Percentiles rank a stretch among this genome's conserved stretches.
phyloP scores from a whole-genome alignment of 2,329 filamentous ascomycete species.

The Orbilia oligospora region DNA sequence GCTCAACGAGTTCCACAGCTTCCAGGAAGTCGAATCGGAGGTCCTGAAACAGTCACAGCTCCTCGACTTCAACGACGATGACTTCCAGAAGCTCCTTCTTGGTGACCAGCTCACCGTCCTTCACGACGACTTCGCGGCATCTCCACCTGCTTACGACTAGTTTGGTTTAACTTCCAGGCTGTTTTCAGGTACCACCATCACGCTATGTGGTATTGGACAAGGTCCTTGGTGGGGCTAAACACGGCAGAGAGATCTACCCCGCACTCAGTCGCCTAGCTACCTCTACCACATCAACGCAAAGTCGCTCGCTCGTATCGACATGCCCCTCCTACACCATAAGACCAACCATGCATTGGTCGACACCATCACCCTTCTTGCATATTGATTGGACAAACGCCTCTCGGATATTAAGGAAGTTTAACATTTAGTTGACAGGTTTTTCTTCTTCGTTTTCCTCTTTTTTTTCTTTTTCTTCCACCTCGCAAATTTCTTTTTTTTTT shows the following conservation, averaged over 20 bases:
- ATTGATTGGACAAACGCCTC: conserved; percentile 48
- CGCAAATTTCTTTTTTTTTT: conserved; percentile 31
- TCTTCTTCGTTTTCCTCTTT: conserved; percentile 23
- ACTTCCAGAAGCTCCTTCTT: conserved; percentile 58
- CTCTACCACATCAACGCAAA: conserved; percentile 47
- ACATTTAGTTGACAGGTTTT: conserved; percentile 44
- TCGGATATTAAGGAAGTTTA: conserved; percentile 42
- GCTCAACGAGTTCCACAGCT: conserved; percentile 60
- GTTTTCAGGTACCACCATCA: conserved; percentile 51
- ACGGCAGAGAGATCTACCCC: conserved; percentile 61
- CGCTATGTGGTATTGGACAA: conserved; percentile 34
- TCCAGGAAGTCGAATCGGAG: conserved; percentile 58
- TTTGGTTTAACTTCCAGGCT: conserved; percentile 15
- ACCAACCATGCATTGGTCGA: conserved; percentile 41
- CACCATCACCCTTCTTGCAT: conserved; percentile 51
- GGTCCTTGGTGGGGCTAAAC: conserved; percentile 56
- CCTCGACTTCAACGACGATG: conserved; percentile 58
- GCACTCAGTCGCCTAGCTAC: conserved; percentile 50
- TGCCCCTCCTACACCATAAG: conserved; percentile 15
- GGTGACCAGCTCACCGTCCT: conserved; percentile 54
- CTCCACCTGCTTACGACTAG: conserved; percentile 53
- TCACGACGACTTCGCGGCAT: conserved; percentile 48
- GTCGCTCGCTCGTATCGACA: conserved; percentile 56
- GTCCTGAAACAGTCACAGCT: conserved; percentile 48
- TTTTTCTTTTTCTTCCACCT: conserved; percentile 21